These are phyloP conservation scores for Scedosporium boydii DNA, from an alignment of 2,329 filamentous ascomycete species.

Conservation along the genomic window DNA sequence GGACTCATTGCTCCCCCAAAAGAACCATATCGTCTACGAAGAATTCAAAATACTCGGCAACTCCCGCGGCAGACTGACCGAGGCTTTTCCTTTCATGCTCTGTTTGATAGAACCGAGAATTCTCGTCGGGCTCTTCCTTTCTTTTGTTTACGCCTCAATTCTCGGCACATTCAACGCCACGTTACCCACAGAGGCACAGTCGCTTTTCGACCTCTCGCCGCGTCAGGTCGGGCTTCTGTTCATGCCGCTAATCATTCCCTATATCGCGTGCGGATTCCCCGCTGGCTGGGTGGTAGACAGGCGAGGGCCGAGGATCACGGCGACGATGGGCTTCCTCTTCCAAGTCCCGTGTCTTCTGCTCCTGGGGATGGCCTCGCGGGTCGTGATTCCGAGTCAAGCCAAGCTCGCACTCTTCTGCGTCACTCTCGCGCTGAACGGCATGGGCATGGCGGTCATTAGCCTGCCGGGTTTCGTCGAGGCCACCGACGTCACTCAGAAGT, in stretches of 20 bases:
- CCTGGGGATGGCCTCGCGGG: background rate
- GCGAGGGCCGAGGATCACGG: background rate
- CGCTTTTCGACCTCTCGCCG: background rate
- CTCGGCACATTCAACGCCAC: background rate
- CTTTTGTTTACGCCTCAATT: background rate
- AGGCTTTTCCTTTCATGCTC: background rate
- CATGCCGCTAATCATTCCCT: background rate
- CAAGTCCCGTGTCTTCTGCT: background rate
- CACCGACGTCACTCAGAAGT: slow-evolving; percentile 4
- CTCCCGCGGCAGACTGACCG: background rate
- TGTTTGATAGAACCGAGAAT: background rate
- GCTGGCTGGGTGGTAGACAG: background rate
- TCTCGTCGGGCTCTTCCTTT: background rate
- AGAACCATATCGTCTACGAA: background rate
- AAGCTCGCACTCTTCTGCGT: background rate
- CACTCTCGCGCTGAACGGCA: background rate
- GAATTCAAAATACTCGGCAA: background rate
- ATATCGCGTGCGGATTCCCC: background rate
- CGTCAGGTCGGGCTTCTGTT: background rate
- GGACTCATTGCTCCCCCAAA: background rate
- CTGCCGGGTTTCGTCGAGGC: slow-evolving; percentile 7
- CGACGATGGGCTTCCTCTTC: background rate
- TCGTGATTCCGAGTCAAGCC: background rate
- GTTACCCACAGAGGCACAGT: background rate
- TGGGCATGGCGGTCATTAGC: background rate